Percentiles rank a stretch among this genome's conserved stretches.
These are phyloP conservation scores for Omphalotus guepiniiformis DNA, from an alignment of 768 basidiomycete genomes.

Conservation along the genomic window DNA sequence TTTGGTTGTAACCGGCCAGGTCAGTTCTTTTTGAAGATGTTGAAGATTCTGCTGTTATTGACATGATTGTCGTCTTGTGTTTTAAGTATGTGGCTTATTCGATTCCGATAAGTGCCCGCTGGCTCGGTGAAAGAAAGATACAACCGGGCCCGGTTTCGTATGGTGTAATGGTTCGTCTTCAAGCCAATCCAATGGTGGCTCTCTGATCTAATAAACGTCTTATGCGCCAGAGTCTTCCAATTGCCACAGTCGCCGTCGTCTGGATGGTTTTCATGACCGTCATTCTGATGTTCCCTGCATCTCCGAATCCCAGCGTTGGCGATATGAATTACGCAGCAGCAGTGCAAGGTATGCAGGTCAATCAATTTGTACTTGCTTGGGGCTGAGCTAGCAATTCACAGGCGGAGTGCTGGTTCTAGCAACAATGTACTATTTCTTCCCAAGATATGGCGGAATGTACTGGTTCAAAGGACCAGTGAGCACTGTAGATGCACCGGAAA, in stretches of 20 bases:
- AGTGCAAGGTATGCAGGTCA: slow-evolving; percentile 23
- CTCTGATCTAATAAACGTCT: not conserved
- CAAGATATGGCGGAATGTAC: slow-evolving; percentile 24
- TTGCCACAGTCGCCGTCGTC: slow-evolving; percentile 37
- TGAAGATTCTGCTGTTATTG: not conserved
- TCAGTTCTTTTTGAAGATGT: not conserved
- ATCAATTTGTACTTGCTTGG: not conserved
- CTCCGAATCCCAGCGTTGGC: slow-evolving; percentile 26
- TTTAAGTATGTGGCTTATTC: slow-evolving; percentile 36
- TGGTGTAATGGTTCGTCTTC: slow-evolving; percentile 18
- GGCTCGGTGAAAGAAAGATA: slow-evolving; percentile 39
- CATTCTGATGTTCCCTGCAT: slow-evolving; percentile 47
- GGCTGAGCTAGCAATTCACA: slow-evolving; percentile 13
- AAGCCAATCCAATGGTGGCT: not conserved
- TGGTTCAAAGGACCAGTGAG: slow-evolving; percentile 23
- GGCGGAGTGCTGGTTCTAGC: slow-evolving; percentile 45
- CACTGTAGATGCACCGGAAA: too few relatives aligned
- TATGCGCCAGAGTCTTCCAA: slow-evolving; percentile 34
- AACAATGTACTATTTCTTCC: slow-evolving; percentile 52
- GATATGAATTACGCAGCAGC: slow-evolving; percentile 59
- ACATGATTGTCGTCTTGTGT: not conserved
- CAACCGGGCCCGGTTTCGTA: slow-evolving; percentile 37
- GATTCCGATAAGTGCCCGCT: slow-evolving; percentile 48
- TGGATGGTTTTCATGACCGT: slow-evolving; percentile 53
- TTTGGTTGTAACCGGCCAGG: slow-evolving; percentile 39